Base-by-base conservation (phyloP, 2,329 filamentous ascomycete species). In the Plectosphaerella plurivora region DNA sequence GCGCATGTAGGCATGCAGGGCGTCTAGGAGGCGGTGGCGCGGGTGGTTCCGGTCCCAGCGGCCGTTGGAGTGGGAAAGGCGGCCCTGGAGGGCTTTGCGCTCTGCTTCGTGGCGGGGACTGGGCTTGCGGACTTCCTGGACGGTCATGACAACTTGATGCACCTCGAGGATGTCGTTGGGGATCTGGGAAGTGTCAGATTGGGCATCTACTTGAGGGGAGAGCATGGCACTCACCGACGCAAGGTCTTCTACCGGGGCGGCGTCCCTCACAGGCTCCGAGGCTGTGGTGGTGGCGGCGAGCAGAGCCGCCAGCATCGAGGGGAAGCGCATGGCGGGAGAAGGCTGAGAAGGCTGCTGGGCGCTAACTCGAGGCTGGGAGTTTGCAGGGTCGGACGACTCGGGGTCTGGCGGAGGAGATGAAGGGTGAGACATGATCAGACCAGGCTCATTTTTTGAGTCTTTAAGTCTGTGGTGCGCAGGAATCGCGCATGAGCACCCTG, bases 1-100 rank as follows among this genome's bases (percentile, higher is more conserved):
- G 5, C 55, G 65, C 3, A 55, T 53, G 47, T 70, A 75, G 1
- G 67, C 71, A 37, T 69, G 63, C 0, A 75, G 57, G 0, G 73
- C 69, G 39, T 74, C 70, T 0, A 76, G 61, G 0, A 75, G 61
- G 0, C 73, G 67, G 51, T 72, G 61, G 2, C 72, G 64, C 1
- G 69, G 66, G 35, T 75, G 73, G 12, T 65, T 65, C 2, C 57
- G 51, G 25, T 65, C 65, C 66, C 68, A 71, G 5, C 45, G 60
- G 0, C 70, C 69, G 5, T 62, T 60, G 1, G 58, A 58, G 28
- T 55, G 63, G 24, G 52, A 55, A 57, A 74, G 51, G 3, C 59
- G 55, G n/a, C 57, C 54, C 15, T 69, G 49, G 3, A 74, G 52
- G 15, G 57, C 61, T 12, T 63, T 53, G 47, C 65, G 68, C 36